These are phyloP conservation scores for Rubus idaeus DNA, from an alignment of 306 rosid genomes.

Conservation along the genomic window DNA sequence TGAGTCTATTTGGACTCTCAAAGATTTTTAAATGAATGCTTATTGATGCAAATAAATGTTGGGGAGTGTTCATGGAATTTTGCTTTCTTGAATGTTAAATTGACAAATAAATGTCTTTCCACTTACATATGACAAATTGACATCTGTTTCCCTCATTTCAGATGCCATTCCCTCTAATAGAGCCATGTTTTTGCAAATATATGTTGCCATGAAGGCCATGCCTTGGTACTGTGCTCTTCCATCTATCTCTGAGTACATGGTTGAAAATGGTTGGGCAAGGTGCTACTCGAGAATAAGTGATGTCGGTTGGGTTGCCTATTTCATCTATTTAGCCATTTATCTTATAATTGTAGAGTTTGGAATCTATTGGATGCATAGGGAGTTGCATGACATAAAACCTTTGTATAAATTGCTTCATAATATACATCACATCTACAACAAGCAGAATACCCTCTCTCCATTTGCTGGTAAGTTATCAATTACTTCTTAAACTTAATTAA, in stretches of 20 bases:
- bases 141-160: slow-evolving; percentile 35
- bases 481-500: slow-evolving; percentile 4
- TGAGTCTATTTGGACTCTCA: neutral
- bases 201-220: slow-evolving; percentile 84
- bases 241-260: slow-evolving; percentile 64
- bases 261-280: slow-evolving; percentile 79
- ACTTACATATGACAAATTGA: neutral
- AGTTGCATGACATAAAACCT: slow-evolving; percentile 90
- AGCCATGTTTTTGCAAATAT: slow-evolving; percentile 83
- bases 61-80: neutral
- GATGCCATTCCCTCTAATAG: slow-evolving; percentile 76
- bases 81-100: neutral
- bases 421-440: slow-evolving; percentile 89
- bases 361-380: slow-evolving; percentile 93
- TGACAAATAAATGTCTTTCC: neutral
- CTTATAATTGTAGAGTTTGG: slow-evolving; percentile 74
- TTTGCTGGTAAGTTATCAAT: slow-evolving; percentile 74
- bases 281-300: slow-evolving; percentile 64
- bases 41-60: neutral
- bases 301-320: slow-evolving; percentile 57
- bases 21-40: neutral
- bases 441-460: slow-evolving; percentile 92
- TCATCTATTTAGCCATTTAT: slow-evolving; percentile 53
- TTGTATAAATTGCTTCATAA: slow-evolving; percentile 89
- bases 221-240: slow-evolving; percentile 86